These are phyloP conservation scores for Leccinum subgranulosum DNA, from an alignment of 768 basidiomycete genomes.

Conservation along the genomic window DNA sequence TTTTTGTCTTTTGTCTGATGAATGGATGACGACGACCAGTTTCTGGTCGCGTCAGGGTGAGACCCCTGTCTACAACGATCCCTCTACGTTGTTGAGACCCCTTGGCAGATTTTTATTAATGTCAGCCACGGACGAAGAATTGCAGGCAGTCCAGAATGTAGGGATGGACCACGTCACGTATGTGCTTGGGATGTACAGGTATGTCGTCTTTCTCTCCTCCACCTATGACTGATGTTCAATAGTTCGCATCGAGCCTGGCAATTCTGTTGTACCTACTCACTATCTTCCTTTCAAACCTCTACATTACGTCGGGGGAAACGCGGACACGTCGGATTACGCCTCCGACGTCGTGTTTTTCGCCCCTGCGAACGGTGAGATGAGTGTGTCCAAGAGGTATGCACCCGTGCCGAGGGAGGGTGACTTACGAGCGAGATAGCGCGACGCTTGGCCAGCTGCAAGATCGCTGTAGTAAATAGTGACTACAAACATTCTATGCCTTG, in stretches of 20 bases:
- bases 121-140: constrained; percentile 91
- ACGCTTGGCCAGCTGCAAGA: not conserved
- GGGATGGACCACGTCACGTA: constrained; percentile 94
- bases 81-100: not conserved
- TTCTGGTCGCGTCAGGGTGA: constrained; percentile 75
- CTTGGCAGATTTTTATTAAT: constrained; percentile 74
- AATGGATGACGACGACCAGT: constrained; percentile 33
- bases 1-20: constrained; percentile 1
- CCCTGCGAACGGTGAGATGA: constrained; percentile 33
- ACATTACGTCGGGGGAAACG: constrained; percentile 62
- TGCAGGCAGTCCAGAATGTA: constrained; percentile 60
- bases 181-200: constrained; percentile 81
- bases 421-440: not conserved
- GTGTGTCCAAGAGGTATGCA: constrained; percentile 58
- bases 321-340: constrained; percentile 16
- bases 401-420: constrained; percentile 47
- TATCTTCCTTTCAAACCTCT: constrained; percentile 67
- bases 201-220: constrained; percentile 6
- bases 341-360: constrained; percentile 19
- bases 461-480: not conserved
- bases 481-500: not conserved
- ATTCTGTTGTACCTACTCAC: constrained; percentile 79
- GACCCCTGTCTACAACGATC: constrained; percentile 5
- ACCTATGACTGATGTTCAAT: not conserved
- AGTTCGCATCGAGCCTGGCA: constrained; percentile 37